Base-by-base conservation (phyloP, 257 asterid genomes). In the Thymus quinquecostatus region DNA sequence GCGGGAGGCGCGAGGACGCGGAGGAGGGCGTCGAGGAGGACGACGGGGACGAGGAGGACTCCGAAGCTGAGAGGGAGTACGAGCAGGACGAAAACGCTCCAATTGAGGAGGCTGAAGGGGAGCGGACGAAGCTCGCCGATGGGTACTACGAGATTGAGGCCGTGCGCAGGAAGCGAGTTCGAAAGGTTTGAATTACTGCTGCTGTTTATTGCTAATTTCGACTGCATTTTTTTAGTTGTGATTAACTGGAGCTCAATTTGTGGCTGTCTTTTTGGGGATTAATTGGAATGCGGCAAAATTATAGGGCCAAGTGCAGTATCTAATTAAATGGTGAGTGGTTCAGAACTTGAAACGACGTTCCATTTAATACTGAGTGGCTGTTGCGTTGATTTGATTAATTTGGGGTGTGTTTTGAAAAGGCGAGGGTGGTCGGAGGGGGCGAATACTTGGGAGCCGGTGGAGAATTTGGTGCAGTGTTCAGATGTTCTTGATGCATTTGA, bases 381-480 rank as follows among this genome's bases (percentile, higher is more conserved):
- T 41, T 13, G 44, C 74, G 70, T 69, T 69, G 55, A 81, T 82
- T 68, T 69, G 58, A 82, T 82, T 68, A 53, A 58, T 64, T 61
- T 54, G 58, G 58, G 49, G 73, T 60, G 49, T 75, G 3, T 61
- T 45, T 79, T 74, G 75, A 57, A 58, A 78, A 93, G 98, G 98
- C 90, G 96, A 64, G 97, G 91, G 69, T 93, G 97, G 97, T 82
- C 97, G 4, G 98, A 93, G 83, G 83, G 88, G 0, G 91, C 78
- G 3, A 93, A 93, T 68, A 93, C 98, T 3, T 93, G 98, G 98
- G 98, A 93, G 84, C 98, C 98, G 12, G 66, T 84, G 69, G 86
- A 81, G 53, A 91, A 93, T 80, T 76, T 93, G 74, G 13, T 72
- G 80, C 88, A 87, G 58, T 80, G 86, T 74, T 80, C 85, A 0